Evolutionary conservation across 2,329 filamentous ascomycete species (phyloP).

Genomic region (Fusarium circinatum): DNA sequence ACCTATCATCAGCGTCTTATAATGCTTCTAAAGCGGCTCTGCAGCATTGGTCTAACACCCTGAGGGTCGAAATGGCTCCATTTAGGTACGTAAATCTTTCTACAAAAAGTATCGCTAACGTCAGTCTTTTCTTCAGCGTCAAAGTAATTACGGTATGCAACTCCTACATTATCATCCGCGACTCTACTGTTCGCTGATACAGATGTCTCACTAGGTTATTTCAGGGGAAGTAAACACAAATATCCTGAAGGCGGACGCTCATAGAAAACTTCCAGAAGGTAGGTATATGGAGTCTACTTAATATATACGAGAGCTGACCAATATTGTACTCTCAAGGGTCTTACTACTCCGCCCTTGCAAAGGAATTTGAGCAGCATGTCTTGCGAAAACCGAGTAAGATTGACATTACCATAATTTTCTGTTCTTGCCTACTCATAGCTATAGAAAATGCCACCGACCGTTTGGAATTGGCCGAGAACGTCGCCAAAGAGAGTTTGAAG

Average conservation of each 20-base stretch:
- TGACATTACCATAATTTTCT: accelerated
- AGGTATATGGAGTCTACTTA: accelerated
- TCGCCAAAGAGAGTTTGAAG: neutral
- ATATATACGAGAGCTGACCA: accelerated
- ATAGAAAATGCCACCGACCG: neutral
- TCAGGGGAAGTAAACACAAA: neutral
- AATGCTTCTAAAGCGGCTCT: neutral
- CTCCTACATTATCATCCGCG: accelerated
- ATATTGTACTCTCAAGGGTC: neutral
- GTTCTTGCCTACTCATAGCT: neutral
- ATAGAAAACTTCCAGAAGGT: neutral
- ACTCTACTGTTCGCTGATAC: neutral
- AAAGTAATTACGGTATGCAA: neutral
- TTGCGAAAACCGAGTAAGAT: neutral
- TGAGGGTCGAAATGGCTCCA: neutral
- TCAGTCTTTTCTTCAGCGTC: neutral
- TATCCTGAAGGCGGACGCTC: neutral
- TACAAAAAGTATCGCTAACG: neutral
- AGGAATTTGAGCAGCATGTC: neutral
- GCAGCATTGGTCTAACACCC: neutral
- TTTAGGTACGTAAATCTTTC: neutral
- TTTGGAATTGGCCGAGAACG: neutral
- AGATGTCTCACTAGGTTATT: neutral
- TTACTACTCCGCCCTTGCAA: neutral
- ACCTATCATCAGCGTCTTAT: neutral